These are phyloP conservation scores for Alternaria gansuensis DNA, from an alignment of 2,329 filamentous ascomycete species.

Conservation along the genomic window DNA sequence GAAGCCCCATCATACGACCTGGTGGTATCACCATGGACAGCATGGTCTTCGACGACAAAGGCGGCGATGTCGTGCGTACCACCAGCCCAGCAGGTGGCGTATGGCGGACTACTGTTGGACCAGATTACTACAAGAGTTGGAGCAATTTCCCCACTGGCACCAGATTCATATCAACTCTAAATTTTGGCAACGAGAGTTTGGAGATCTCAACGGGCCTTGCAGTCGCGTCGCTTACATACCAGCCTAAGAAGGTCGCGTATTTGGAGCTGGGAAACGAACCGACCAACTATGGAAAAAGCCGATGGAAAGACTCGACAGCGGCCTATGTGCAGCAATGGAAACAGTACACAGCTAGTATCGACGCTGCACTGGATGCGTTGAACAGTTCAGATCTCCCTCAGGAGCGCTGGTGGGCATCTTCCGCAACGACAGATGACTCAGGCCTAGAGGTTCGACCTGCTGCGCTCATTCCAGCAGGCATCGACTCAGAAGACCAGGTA, in stretches of 20 bases:
- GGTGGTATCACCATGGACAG: slow-evolving; percentile 25
- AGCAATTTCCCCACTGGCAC: slow-evolving; percentile 23
- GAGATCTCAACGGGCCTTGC: slow-evolving; percentile 20
- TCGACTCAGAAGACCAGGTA: slow-evolving; percentile 17
- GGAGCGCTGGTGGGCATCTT: slow-evolving; percentile 26
- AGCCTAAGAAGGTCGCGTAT: slow-evolving; percentile 19
- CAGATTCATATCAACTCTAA: slow-evolving; percentile 22
- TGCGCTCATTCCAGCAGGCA: slow-evolving; percentile 22
- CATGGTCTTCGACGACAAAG: slow-evolving; percentile 18
- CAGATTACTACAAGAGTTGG: slow-evolving; percentile 22
- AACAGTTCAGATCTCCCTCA: slow-evolving; percentile 7
- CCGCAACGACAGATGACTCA: slow-evolving; percentile 22
- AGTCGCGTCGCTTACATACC: slow-evolving; percentile 18
- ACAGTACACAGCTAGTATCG: slow-evolving; percentile 17
- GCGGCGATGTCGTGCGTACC: slow-evolving; percentile 18
- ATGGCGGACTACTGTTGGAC: slow-evolving; percentile 22
- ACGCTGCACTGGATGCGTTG: slow-evolving; percentile 10
- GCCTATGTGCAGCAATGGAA: slow-evolving; percentile 23
- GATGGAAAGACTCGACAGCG: slow-evolving; percentile 19
- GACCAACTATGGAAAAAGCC: slow-evolving; percentile 16
- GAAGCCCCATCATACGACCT: slow-evolving; percentile 21
- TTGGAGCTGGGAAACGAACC: slow-evolving; percentile 25
- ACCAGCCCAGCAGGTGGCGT: slow-evolving; percentile 21
- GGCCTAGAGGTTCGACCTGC: slow-evolving; percentile 20
- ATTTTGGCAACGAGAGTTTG: slow-evolving; percentile 23